Percentiles rank a stretch among this genome's conserved stretches.
phyloP scores from a whole-genome alignment of 257 asterid species.

The Dorcoceras hygrometricum region DNA sequence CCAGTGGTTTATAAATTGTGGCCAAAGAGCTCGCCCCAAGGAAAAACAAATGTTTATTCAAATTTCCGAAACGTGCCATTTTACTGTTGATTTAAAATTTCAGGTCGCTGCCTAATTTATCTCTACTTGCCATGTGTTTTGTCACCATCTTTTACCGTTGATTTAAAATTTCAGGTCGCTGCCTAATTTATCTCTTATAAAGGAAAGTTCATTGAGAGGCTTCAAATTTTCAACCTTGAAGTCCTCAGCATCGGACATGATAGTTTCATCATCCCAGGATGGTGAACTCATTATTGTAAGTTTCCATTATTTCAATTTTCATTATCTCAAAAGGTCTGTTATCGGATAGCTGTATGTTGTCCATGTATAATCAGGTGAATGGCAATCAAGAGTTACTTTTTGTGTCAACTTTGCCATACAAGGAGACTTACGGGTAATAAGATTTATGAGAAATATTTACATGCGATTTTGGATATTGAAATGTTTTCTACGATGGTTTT shows the following conservation, averaged over 20 bases:
- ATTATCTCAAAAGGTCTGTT: constrained; percentile 6
- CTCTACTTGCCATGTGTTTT: no score
- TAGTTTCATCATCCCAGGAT: constrained; percentile 59
- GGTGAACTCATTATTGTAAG: constrained; percentile 77
- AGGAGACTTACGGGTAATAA: constrained; percentile 66
- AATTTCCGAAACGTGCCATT: no score
- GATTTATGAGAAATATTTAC: neutral
- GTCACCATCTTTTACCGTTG: neutral
- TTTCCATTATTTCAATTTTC: constrained; percentile 8
- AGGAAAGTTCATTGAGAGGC: constrained; percentile 71
- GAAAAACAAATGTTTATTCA: no score
- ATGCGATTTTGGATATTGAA: no score
- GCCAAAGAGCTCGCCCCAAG: no score
- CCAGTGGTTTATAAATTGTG: neutral
- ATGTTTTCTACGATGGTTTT: no score
- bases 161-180: constrained; percentile 61
- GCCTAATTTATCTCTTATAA: constrained; percentile 76
- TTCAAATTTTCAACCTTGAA: constrained; percentile 48
- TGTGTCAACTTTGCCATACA: constrained; percentile 55
- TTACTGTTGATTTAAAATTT: no score
- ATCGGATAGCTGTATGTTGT: constrained; percentile 19
- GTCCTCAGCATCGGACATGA: constrained; percentile 41
- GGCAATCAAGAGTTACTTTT: constrained; percentile 75
- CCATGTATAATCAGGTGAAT: constrained; percentile 48
- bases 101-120: no score